A percentile compares a stretch with the other conserved stretches of the same genome.
Evolutionary conservation across 805 yeast species (phyloP).

Genomic region (Grigorovia transvaalensis): DNA sequence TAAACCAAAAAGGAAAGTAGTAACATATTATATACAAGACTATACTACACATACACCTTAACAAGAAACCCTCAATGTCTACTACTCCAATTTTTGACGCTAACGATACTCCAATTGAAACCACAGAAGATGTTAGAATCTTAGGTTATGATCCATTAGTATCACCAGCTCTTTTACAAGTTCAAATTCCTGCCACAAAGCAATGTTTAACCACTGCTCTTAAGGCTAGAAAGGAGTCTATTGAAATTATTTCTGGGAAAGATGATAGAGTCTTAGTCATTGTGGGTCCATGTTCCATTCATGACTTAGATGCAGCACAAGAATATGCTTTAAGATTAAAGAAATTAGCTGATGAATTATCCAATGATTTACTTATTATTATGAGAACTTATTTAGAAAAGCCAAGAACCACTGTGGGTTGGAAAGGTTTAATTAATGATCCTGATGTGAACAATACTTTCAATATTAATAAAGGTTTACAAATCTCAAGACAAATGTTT

Average conservation of each 20-base stretch:
- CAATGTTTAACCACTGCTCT: conserved; percentile 52
- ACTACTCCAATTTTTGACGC: conserved; percentile 29
- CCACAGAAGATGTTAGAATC: conserved; percentile 68
- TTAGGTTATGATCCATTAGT: conserved; percentile 89
- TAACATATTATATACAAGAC: too few relatives aligned
- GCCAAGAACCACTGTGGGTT: conserved; percentile 98
- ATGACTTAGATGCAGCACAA: conserved; percentile 79
- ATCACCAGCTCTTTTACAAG: conserved; percentile 84
- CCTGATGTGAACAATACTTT: conserved; percentile 89
- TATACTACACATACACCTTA: too few relatives aligned
- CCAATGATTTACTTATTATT: conserved; percentile 67
- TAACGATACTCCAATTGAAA: conserved; percentile 32
- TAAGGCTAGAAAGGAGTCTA: conserved; percentile 69
- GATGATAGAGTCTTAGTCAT: conserved; percentile 81
- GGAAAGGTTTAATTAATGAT: conserved; percentile 97
- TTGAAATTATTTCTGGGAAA: conserved; percentile 57
- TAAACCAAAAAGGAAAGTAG: too few relatives aligned
- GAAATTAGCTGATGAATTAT: conserved; percentile 55
- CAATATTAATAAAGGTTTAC: conserved; percentile 90
- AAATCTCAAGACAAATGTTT: conserved; percentile 77
- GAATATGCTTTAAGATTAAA: conserved; percentile 72
- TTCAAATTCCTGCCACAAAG: conserved; percentile 62
- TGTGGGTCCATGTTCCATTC: conserved; percentile 96
- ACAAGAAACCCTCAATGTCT: too few relatives aligned
- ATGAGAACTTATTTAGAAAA: conserved; percentile 98